Conservation (phyloP, 257 asterid species). For the Lycium barbarum region DNA sequence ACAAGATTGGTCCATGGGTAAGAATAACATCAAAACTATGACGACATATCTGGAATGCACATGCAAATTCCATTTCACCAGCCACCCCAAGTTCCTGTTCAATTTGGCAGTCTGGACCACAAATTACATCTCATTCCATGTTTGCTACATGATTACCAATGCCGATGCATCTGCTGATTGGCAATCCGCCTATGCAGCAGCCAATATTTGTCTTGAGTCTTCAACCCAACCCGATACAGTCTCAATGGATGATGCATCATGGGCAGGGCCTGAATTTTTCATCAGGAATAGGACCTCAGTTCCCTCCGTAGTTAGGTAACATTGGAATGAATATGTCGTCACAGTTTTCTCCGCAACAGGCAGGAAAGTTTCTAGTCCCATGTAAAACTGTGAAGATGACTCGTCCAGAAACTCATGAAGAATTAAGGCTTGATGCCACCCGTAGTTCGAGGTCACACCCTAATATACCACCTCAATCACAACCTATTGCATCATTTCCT, state of each 20-base stretch:
- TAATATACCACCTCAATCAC: constrained; percentile 67
- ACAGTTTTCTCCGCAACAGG: constrained; percentile 78
- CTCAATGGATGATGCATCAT: constrained; percentile 86
- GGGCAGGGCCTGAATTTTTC: constrained; percentile 70
- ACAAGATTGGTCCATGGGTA: neutral
- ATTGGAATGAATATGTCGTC: constrained; percentile 68
- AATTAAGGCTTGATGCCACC: constrained; percentile 78
- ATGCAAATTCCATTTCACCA: constrained; percentile 70
- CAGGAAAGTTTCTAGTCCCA: constrained; percentile 51
- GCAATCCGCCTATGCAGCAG: constrained; percentile 73
- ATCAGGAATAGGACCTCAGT: constrained; percentile 71
- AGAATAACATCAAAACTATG: constrained; percentile 54
- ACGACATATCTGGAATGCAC: constrained; percentile 57
- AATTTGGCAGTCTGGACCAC: constrained; percentile 78
- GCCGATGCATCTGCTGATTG: constrained; percentile 64
- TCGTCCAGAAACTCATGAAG: constrained; percentile 90
- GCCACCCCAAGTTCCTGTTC: constrained; percentile 64
- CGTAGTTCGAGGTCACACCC: constrained; percentile 62
- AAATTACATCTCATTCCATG: constrained; percentile 76
- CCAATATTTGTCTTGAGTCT: constrained; percentile 70
- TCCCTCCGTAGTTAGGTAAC: constrained; percentile 78
- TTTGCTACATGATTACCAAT: constrained; percentile 64
- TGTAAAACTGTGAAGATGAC: constrained; percentile 89
- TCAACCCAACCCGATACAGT: constrained; percentile 78
- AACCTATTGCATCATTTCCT: constrained; percentile 64